Conservation (phyloP, 2,329 filamentous ascomycete genomes). For the Akanthomyces uredinophilus region DNA sequence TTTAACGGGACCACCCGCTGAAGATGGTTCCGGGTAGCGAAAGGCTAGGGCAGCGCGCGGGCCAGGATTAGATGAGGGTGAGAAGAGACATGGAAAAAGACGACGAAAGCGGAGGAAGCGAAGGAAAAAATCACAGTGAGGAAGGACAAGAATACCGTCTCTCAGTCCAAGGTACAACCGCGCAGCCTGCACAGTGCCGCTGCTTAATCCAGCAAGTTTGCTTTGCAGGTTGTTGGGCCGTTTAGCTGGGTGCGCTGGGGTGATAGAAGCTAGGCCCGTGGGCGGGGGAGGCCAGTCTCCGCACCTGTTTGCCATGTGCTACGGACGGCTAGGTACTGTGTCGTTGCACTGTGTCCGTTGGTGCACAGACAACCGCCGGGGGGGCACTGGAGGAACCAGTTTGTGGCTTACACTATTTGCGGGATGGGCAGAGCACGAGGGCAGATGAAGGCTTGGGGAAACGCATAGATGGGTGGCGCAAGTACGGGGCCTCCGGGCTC, state of each 20-base stretch:
- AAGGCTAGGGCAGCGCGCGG: neutral
- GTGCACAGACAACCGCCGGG: neutral
- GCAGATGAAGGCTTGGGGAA: neutral
- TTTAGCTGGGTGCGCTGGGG: constrained; percentile 7
- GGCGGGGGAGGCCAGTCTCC: constrained; percentile 10
- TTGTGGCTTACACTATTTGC: constrained; percentile 1
- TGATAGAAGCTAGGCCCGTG: neutral
- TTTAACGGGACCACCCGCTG: constrained; percentile 7
- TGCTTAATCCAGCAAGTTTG: constrained; percentile 4
- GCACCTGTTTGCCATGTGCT: constrained; percentile 13
- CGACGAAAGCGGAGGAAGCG: neutral
- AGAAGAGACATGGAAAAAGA: constrained; percentile 1
- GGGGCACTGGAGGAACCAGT: neutral
- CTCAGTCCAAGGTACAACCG: neutral
- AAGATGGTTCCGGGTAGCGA: constrained; percentile 3
- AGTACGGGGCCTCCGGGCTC: neutral
- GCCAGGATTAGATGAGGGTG: constrained; percentile 3
- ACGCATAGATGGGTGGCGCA: neutral
- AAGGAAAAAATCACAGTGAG: neutral
- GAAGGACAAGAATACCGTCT: neutral
- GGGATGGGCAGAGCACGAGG: neutral
- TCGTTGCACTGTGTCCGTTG: neutral
- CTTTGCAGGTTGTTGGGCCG: constrained; percentile 6
- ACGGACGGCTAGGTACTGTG: neutral
- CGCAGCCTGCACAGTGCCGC: constrained; percentile 5